Base-by-base conservation (phyloP, 192 early-diverging fungal species). In the Rhizophlyctis rosea region DNA sequence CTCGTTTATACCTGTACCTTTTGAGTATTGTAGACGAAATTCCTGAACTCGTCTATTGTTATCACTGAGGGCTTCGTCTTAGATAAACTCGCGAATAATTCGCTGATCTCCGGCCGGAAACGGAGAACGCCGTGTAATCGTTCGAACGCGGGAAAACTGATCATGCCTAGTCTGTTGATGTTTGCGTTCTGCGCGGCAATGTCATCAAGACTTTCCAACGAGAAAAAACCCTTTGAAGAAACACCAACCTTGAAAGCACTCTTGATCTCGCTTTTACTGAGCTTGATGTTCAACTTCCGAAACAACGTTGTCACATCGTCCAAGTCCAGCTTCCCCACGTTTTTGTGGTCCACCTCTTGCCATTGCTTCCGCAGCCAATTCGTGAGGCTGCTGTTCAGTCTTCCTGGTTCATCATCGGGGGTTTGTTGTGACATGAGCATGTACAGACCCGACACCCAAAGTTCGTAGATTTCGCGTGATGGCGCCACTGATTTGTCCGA, bases 231-330 rank as follows among this genome's bases (percentile, higher is more conserved):
- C n/a, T n/a, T n/a, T n/a, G n/a, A n/a, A n/a, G n/a, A n/a, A n/a
- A n/a, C n/a, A n/a, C n/a, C 18, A 24, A 80, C 79, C 62, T 87
- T 76, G 57, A 87, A 87, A 1, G 79, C 76, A 34, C 70, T 70
- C 36, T 83, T 87, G 47, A 90, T 72, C 50, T 86, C 78, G 32
- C 69, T 51, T 54, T 78, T 84, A 13, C 85, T 86, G 50, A 90
- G 71, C 30, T 78, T 67, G 47, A 90, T 78, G 51, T 90, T 90
- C n/a, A 90, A 72, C 34, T 78, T 55, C 54, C 66, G 68, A 67
- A 82, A 71, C 18, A 82, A 35, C 7, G 36, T 44, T 3, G 77
- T 80, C 3, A 82, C 70, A 39, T 77, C 67, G 36, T 82, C 81
- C 47, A 82, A 50, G 39, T 74, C 72, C 44, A 82, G 44, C 25